Evolutionary conservation across 495 filamentous ascomycete genomes (phyloP).

Genomic region (Aspergillus nanangensis): DNA sequence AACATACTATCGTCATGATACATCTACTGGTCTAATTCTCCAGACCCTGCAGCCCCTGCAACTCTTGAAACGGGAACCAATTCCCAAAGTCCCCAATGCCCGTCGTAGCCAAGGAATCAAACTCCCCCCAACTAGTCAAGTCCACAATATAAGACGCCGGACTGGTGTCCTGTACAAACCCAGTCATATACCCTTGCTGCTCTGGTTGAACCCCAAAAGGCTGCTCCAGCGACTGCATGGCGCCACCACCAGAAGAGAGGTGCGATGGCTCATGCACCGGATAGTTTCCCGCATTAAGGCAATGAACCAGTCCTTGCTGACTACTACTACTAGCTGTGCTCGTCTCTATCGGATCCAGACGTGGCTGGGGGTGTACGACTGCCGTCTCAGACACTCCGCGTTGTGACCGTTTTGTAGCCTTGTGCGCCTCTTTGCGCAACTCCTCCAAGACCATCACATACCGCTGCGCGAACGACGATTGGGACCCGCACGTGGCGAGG

Average conservation of each 20-base stretch:
- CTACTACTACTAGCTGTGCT: too few relatives aligned
- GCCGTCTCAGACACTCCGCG: too few relatives aligned
- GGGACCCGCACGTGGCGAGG: constrained; percentile 14
- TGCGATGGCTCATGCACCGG: too few relatives aligned
- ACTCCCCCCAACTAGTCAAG: constrained; percentile 21
- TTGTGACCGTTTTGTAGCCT: constrained; percentile 5
- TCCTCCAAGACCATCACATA: constrained; percentile 40
- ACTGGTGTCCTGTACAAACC: constrained; percentile 9
- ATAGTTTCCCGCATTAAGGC: too few relatives aligned
- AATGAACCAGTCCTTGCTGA: too few relatives aligned
- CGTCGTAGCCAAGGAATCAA: constrained; percentile 20
- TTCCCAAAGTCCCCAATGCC: constrained; percentile 13
- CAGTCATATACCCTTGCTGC: constrained; percentile 11
- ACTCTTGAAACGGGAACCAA: too few relatives aligned
- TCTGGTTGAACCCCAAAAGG: background rate
- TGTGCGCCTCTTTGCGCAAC: constrained; percentile 34
- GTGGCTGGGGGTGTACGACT: too few relatives aligned
- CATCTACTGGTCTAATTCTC: too few relatives aligned
- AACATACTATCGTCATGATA: too few relatives aligned
- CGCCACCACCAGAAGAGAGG: too few relatives aligned
- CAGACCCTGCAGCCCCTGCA: too few relatives aligned
- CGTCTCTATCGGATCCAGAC: background rate
- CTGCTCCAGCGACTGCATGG: too few relatives aligned
- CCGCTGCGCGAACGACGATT: constrained; percentile 18
- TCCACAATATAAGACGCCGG: constrained; percentile 11